phyloP scores from a whole-genome alignment of 2,329 filamentous ascomycete genomes.

The Uncinocarpus reesii region DNA sequence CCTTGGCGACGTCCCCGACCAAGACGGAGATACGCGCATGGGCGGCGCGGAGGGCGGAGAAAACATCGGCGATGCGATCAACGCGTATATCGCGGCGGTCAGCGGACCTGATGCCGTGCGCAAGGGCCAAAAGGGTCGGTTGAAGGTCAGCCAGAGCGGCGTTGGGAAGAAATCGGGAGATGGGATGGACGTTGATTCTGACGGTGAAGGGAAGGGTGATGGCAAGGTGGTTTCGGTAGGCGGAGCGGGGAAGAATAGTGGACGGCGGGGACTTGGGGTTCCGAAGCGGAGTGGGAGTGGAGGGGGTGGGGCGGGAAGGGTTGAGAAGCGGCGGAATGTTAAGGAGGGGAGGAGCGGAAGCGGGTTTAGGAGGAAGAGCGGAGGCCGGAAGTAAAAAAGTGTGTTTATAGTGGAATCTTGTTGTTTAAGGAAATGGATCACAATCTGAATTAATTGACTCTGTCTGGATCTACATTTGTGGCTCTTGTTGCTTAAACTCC shows the following conservation, averaged over 20 bases:
- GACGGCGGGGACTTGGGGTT: constrained; percentile 23
- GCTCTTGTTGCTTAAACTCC: no score
- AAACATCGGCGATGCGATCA: constrained; percentile 34
- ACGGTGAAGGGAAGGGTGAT: constrained; percentile 29
- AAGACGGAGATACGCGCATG: constrained; percentile 28
- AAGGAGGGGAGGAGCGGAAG: constrained; percentile 17
- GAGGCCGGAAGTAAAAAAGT: constrained; percentile 1
- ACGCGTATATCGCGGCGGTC: constrained; percentile 53
- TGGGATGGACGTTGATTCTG: constrained; percentile 39
- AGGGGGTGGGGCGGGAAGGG: constrained; percentile 21
- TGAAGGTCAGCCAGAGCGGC: constrained; percentile 47
- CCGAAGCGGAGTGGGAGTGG: constrained; percentile 22
- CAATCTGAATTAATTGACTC: no score
- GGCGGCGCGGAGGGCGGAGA: constrained; percentile 34
- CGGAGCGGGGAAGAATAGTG: constrained; percentile 10
- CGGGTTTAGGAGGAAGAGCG: constrained; percentile 12
- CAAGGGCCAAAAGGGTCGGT: constrained; percentile 48
- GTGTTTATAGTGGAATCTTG: no score
- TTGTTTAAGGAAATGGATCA: no score
- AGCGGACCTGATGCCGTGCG: constrained; percentile 49
- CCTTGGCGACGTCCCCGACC: constrained; percentile 27
- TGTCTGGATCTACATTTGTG: no score
- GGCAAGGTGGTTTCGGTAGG: not conserved
- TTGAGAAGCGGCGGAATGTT: constrained; percentile 17
- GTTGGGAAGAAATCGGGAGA: constrained; percentile 26